Evolutionary conservation across 73 alveolate species (phyloP), one percentile per base, ranked within the genome.

Genomic region (Paramecium octaurelia): DNA sequence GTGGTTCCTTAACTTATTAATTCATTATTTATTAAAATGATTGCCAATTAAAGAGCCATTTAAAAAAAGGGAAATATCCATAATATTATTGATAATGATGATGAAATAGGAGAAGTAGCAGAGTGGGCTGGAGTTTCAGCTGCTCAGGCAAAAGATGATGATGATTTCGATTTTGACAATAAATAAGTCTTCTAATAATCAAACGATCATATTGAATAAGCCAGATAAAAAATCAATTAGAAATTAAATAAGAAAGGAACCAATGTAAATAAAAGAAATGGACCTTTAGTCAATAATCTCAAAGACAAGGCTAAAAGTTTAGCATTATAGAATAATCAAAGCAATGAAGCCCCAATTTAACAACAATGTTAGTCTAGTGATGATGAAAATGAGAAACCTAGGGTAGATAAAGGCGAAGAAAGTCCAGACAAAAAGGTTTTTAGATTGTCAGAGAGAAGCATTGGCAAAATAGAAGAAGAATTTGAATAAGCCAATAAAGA

Each of bases 121-220:
- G 94, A 89, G 50, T 89, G 94, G 94, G 88, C 54, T 42, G 94
- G 35, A 23, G 42, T 38, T 4, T 70, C 94, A 23, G 94, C 94
- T 20, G 88, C 86, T 38, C 31, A 70, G 11, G 75, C 71, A 36
- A 44, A 71, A 38, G 88, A 89, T 46, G 94, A 89, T 34, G 94
- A 89, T 89, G 94, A 83, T 7, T 89, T 89, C 8, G 94, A 89
- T 40, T 60, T 36, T 69, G 92, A 64, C 14, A 64, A 64, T 64
- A 64, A 64, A 64, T 64, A 64, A 12, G 48, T 23, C 70, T 48
- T 60, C 12, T 27, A 58, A 35, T 64, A 59, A 11, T 18, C 77
- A 89, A 34, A 71, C 21, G 31, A 70, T 10, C 87, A 73, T 40
- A n/a, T 70, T 2, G 76, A 89, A 75, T 18, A 42, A n/a, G 94